A percentile compares a stretch with the other conserved stretches of the same genome.
These are phyloP conservation scores for Nitzschia inconspicua DNA, from an alignment of 108 stramenopile genomes.

Conservation along the genomic window DNA sequence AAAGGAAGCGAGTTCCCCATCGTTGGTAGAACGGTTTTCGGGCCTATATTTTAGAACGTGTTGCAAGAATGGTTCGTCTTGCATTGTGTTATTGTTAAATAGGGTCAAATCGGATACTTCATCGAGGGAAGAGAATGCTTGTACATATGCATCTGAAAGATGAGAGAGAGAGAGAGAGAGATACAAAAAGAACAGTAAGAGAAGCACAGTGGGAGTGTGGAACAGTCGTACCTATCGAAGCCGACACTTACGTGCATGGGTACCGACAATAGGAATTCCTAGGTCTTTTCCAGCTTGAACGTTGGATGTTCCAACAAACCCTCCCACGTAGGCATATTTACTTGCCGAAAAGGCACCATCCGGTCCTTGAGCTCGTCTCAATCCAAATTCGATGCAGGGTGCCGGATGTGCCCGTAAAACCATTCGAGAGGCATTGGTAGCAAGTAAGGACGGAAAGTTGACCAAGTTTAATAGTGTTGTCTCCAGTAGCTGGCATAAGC, in stretches of 20 bases:
- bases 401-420: conserved; percentile 79
- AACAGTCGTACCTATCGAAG: neutral
- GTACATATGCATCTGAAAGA: conserved; percentile 81
- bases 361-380: conserved; percentile 96
- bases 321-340: conserved; percentile 92
- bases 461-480: conserved; percentile 93
- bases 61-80: conserved; percentile 39
- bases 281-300: conserved; percentile 90
- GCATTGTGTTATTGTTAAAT: conserved; percentile 22
- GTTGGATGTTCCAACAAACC: conserved; percentile 96
- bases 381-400: conserved; percentile 92
- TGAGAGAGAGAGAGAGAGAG: neutral
- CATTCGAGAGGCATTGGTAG: conserved; percentile 97
- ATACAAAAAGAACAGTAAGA: neutral
- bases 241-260: conserved; percentile 77
- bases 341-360: conserved; percentile 92
- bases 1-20: conserved; percentile 97
- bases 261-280: conserved; percentile 84
- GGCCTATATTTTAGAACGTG: conserved; percentile 59
- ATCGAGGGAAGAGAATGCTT: conserved; percentile 69
- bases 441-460: conserved; percentile 90
- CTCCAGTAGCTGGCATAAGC: conserved; percentile 91
- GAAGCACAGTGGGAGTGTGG: neutral
- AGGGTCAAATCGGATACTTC: conserved; percentile 58
- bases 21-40: conserved; percentile 59